Evolutionary conservation across 2,329 filamentous ascomycete species (phyloP), one percentile per base, ranked within the genome.

Genomic region (Epicoccum nigrum): DNA sequence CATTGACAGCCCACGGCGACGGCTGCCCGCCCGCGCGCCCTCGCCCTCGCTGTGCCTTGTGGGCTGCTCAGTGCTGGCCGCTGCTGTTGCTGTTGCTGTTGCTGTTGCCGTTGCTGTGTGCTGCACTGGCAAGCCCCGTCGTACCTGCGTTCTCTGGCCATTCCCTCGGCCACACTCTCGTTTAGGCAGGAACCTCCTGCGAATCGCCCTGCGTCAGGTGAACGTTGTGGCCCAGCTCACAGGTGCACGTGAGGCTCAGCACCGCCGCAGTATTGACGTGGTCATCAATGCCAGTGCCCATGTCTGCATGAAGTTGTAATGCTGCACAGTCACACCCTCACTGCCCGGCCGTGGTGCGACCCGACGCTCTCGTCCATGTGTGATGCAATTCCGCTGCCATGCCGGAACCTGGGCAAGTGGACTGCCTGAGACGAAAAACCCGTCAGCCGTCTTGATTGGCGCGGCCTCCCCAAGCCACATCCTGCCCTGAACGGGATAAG

Each of bases 101-200:
- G 27, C 32, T 33, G 33, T 31, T 43, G 30, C 27, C n/a, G 23
- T 25, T 25, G 23, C 9, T 25, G 23, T 31, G 32, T 31, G n/a
- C n/a, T n/a, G n/a, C 38, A 31, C 17, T 40, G 37, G 12, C 21
- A 27, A 6, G 15, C 38, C 16, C 39, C 38, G 51, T 54, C 45
- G 51, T 54, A 54, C 51, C 51, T 54, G 51, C 51, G 51, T 54
- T 43, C 42, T 49, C 45, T 41, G 41, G 39, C 44, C 30, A 37
- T 23, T 40, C 44, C 34, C 33, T 44, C 51, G 51, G 51, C 51
- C 45, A 30, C 45, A 19, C 48, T 21, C 51, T 49, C 40, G 15
- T 48, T 54, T 49, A 44, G 45, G 51, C 44, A 54, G 45, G 39
- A 52, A 52, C 43, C 33, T 47, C 49, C 37, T 46, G 21, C 43